A percentile compares a stretch with the other conserved stretches of the same genome.
Evolutionary conservation across 2,329 filamentous ascomycete genomes (phyloP).

Genomic region (Trichothecium sympodiale): DNA sequence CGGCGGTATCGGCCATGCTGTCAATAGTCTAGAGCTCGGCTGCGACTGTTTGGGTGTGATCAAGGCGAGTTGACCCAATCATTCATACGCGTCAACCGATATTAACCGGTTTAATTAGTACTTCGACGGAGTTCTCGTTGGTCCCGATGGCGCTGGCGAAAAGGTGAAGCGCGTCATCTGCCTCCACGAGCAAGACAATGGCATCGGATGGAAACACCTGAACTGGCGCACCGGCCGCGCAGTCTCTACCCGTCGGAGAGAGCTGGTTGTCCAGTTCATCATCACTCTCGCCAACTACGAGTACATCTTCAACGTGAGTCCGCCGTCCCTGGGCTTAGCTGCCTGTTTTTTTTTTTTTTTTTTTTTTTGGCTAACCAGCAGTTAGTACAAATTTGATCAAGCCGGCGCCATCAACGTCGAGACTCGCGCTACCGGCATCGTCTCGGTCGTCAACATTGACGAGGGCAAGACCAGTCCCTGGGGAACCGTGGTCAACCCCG

Average conservation of each 20-base stretch:
- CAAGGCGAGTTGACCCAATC: slow-evolving; percentile 12
- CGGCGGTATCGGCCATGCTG: slow-evolving; percentile 50
- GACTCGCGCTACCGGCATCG: slow-evolving; percentile 29
- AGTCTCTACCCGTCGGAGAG: slow-evolving; percentile 41
- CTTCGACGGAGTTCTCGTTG: slow-evolving; percentile 21
- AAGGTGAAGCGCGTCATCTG: slow-evolving; percentile 29
- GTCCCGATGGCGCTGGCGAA: slow-evolving; percentile 22
- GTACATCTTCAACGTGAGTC: slow-evolving; percentile 25
- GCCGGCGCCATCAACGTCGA: slow-evolving; percentile 27
- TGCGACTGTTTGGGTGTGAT: slow-evolving; percentile 60
- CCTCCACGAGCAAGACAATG: slow-evolving; percentile 25
- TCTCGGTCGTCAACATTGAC: slow-evolving; percentile 32
- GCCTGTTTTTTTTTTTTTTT: too few species aligned
- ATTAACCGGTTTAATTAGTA: too few species aligned
- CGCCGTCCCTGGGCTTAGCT: background rate
- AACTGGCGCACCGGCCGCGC: slow-evolving; percentile 47
- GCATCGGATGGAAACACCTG: slow-evolving; percentile 51
- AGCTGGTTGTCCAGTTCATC: slow-evolving; percentile 49
- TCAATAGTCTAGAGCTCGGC: slow-evolving; percentile 55
- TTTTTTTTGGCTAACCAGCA: too few species aligned
- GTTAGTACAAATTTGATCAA: slow-evolving; percentile 38
- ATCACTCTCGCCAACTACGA: slow-evolving; percentile 55
- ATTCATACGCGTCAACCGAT: slow-evolving; percentile 5
- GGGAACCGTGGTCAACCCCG: slow-evolving; percentile 49
- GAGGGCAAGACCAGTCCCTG: slow-evolving; percentile 44